Base-by-base conservation (phyloP, 2,329 filamentous ascomycete species). In the Phoma sp. region DNA sequence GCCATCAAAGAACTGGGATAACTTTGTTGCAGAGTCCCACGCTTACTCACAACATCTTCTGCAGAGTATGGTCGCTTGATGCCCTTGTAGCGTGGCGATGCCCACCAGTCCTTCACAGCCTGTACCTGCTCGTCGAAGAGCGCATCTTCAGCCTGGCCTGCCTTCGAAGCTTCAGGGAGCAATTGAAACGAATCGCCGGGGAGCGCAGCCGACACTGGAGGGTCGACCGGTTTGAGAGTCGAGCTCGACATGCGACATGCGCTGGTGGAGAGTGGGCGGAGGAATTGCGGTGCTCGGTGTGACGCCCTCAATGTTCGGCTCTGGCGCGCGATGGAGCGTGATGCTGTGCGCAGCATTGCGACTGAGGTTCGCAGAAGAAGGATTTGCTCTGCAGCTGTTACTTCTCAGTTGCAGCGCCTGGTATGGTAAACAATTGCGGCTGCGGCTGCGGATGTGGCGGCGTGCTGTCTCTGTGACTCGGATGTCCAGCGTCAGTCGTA, bases 1-100 rank as follows among this genome's bases (percentile, higher is more conserved):
- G 93, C 95, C 90, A 96, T 97, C 58, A 96, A 79, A 11, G 92
- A 97, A 78, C 92, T 96, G 1, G 95, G 90, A 65, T 97, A 98
- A 45, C 84, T 86, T 72, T 96, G 90, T 69, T 91, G 86, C 62
- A 97, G 83, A 6, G 91, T 88, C 8, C 95, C 95, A 58, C 95
- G 84, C 80, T 98, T 98, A 76, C 89, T 92, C 58, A 96, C 93
- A 5, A 99, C 89, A 78, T 96, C 93, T 66, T 88, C 90, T 1
- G 92, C 90, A 14, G 88, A 89, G 75, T 98, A 99, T 9, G 93
- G 92, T 40, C 95, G 84, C 80, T 89, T 95, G 80, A 98, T 97
- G 56, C 90, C 93, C 61, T 89, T 84, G 73, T 87, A 99, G 52
- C 95, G 87, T 7, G 91, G 88, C 36, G 88, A 89, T 18, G 85